Conservation (phyloP, 441 rosid genomes). For the Populus hybrid region DNA sequence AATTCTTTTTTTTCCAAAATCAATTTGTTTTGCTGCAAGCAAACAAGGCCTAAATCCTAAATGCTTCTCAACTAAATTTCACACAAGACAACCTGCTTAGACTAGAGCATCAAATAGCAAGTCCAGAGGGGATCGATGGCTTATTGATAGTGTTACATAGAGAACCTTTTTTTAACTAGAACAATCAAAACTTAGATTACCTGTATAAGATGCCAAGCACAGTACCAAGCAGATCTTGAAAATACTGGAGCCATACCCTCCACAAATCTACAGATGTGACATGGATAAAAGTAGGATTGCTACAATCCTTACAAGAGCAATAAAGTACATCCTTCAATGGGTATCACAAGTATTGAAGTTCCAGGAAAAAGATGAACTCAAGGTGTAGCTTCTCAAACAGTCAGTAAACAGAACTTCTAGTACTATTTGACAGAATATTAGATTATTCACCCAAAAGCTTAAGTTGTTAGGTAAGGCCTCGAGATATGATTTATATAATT, state of each 20-base stretch:
- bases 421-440: not conserved
- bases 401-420: not conserved
- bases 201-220: conserved; percentile 99
- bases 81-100: not conserved
- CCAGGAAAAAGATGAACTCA: not conserved
- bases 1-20: not conserved
- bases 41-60: not conserved
- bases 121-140: not conserved
- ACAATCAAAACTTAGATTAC: conserved; percentile 30
- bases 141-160: not conserved
- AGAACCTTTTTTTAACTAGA: not conserved
- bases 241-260: conserved; percentile 99
- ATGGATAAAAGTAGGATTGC: conserved; percentile 8
- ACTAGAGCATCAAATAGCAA: not conserved
- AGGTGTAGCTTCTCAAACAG: not conserved
- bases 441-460: not conserved
- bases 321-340: conserved; percentile 8
- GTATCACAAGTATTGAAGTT: not conserved
- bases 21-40: not conserved
- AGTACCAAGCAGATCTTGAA: conserved; percentile 94
- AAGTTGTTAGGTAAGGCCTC: no score
- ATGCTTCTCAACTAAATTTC: not conserved
- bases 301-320: not conserved
- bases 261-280: conserved; percentile 58
- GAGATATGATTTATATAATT: no score